Evolutionary conservation across 345 rosid species (phyloP).

Genomic region (Pelargonium nanum): DNA sequence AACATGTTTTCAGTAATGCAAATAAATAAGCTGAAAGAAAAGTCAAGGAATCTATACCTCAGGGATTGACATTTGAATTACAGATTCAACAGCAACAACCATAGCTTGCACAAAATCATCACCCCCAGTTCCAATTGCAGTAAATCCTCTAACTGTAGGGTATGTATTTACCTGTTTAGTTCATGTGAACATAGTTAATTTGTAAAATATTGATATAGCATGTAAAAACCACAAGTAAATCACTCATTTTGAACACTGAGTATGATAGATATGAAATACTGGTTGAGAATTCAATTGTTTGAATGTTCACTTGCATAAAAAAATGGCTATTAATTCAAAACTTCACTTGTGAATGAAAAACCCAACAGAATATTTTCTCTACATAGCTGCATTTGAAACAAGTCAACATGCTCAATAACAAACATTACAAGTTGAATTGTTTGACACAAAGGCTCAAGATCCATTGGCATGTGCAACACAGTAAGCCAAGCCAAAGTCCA

Average conservation of each 20-base stretch:
- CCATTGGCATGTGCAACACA: not conserved
- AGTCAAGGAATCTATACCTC: constrained; percentile 40
- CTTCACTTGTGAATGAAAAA: not conserved
- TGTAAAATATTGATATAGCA: not conserved
- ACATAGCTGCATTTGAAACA: not conserved
- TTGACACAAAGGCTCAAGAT: not conserved
- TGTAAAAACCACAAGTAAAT: not conserved
- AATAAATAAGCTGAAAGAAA: constrained; percentile 6
- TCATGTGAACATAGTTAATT: not conserved
- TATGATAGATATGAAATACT: not conserved
- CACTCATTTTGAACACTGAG: not conserved
- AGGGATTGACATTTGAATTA: constrained; percentile 69
- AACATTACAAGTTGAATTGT: not conserved
- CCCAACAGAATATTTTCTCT: not conserved
- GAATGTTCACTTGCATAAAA: not conserved
- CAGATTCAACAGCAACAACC: constrained; percentile 97
- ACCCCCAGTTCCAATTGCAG: constrained; percentile 94
- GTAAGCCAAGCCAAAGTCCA: not conserved
- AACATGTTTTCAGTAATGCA: not conserved
- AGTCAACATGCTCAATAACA: not conserved
- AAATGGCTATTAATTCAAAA: not conserved
- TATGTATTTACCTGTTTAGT: constrained; percentile 71
- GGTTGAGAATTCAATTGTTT: not conserved
- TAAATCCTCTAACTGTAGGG: constrained; percentile 92
- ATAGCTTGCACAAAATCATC: constrained; percentile 93